A percentile compares a stretch with the other conserved stretches of the same genome.
Evolutionary conservation across 2,329 filamentous ascomycete species (phyloP).

Genomic region (Xylariaceae sp.): DNA sequence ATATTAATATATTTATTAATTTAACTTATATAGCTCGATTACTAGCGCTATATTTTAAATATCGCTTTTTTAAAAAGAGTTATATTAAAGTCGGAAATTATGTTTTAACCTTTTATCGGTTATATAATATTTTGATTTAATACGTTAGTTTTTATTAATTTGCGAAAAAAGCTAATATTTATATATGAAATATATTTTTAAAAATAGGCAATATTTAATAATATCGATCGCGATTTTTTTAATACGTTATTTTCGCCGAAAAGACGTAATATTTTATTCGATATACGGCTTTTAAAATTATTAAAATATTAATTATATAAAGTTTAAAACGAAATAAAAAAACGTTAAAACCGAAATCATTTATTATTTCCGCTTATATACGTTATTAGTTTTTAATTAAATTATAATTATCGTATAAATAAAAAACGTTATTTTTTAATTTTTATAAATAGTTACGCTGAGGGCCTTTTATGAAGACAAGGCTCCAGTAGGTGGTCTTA

Average conservation of each 20-base stretch:
- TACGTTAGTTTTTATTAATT: neutral
- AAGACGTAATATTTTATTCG: neutral
- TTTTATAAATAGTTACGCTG: too few relatives aligned
- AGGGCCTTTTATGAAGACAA: too few relatives aligned
- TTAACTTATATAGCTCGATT: neutral
- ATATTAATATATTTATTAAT: neutral
- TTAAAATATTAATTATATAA: neutral
- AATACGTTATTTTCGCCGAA: neutral
- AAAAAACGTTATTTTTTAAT: neutral
- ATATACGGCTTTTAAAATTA: neutral
- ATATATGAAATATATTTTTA: neutral
- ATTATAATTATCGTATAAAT: neutral
- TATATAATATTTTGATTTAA: neutral
- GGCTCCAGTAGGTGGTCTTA: too few relatives aligned
- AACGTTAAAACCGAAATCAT: too few relatives aligned
- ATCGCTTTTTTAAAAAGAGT: too few relatives aligned
- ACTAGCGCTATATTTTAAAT: too few relatives aligned
- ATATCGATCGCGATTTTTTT: neutral
- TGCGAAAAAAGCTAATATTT: neutral
- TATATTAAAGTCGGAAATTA: too few relatives aligned
- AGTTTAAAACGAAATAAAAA: neutral
- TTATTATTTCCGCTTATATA: too few relatives aligned
- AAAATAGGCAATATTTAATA: neutral
- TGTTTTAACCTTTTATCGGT: neutral
- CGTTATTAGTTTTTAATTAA: too few relatives aligned